Percentiles rank a stretch among this genome's conserved stretches.
These are phyloP conservation scores for Acer negundo DNA, from an alignment of 345 rosid species.

Conservation along the genomic window DNA sequence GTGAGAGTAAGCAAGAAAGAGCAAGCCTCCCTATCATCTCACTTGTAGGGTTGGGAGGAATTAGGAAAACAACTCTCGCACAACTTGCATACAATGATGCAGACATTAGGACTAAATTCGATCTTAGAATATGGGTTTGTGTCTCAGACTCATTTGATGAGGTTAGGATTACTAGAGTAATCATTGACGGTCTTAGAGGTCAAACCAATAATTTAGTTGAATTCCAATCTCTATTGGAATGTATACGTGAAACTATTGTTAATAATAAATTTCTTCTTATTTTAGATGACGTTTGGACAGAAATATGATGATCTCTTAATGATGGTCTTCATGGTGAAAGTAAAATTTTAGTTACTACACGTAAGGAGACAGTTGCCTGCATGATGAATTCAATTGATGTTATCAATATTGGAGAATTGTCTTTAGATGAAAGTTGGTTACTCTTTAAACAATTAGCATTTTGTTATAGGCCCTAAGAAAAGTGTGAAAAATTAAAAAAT, in stretches of 20 bases:
- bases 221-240: background rate
- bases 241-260: background rate
- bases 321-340: slow-evolving; percentile 2
- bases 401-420: background rate
- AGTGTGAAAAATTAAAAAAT: background rate
- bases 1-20: background rate
- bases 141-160: background rate
- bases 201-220: background rate
- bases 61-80: background rate
- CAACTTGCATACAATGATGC: background rate
- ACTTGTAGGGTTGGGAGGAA: background rate
- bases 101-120: background rate
- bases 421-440: background rate
- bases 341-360: slow-evolving; percentile 22
- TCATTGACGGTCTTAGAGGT: too few relatives aligned
- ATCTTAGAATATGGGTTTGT: slow-evolving; percentile 8
- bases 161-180: too few relatives aligned
- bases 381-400: background rate
- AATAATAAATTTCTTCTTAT: slow-evolving; percentile 22
- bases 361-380: background rate
- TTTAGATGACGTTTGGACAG: slow-evolving; percentile 29
- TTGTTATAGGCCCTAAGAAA: background rate
- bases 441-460: background rate
- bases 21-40: background rate
- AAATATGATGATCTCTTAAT: background rate